Evolutionary conservation across 192 early-diverging fungal genomes (phyloP), one percentile per base, ranked within the genome.

Genomic region (Umbelopsis ramanniana): DNA sequence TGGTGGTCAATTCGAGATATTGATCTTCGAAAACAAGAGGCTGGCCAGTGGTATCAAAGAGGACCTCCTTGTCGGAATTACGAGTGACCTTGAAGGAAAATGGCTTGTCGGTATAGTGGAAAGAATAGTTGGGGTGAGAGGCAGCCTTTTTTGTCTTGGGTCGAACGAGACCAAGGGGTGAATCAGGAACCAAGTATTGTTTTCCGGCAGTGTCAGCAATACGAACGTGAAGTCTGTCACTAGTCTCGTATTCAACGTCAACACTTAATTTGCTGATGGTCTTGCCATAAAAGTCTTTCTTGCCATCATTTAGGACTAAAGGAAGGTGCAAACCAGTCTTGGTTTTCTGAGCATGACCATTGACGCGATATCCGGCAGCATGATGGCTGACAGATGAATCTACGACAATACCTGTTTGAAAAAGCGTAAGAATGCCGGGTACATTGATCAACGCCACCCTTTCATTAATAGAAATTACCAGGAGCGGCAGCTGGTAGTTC

Each of bases 21-120:
- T 91, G 86, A 70, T 89, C 84, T 69, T 90, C 86, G 46, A 84
- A 90, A 17, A 92, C 83, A 14, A 91, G 72, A 1, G 84, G 78
- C 12, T 74, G 71, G 8, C 72, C 74, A 15, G 57, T 70, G 0
- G 81, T 83, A 68, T 84, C 76, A 69, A 86, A 86, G 15, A 86
- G 23, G 5, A 67, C 66, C 57, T 80, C 77, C 0, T 74, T 73
- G 23, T 82, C 76, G 15, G 67, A 72, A 52, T 75, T 77, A 38
- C 85, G 76, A 0, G 46, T 76, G 6, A 86, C 73, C 4, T 73
- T 69, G 38, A 86, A 86, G 0, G 80, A 73, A 46, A 86, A 86
- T 0, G 85, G 82, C 33, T 71, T 78, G 23, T 66, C 45, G 21
- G 70, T 72, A 15, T 72, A 76, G 3, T 60, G 47, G 71, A 76